Base-by-base conservation (phyloP, 2,329 filamentous ascomycete genomes). In the Penicillium sp. region DNA sequence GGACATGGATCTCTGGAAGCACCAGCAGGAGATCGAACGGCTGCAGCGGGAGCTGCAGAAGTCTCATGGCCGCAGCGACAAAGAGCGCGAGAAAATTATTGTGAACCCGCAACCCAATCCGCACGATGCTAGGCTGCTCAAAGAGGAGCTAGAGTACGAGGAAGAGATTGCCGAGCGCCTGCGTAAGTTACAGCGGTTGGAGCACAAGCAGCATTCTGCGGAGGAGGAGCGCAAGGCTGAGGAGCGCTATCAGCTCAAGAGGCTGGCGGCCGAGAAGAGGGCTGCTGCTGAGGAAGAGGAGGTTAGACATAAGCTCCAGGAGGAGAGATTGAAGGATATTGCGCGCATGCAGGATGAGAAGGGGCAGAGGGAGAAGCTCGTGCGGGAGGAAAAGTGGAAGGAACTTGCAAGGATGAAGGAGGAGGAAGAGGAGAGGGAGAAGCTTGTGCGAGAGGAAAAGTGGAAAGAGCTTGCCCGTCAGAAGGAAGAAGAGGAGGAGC, bases 71-170 rank as follows among this genome's bases (percentile, higher is more conserved):
- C 49, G 49, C 29, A 16, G 25, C n/a, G 16, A 31, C 19, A 29
- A 40, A 5, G 43, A 48, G 41, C 43, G n/a, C 23, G 33, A 53
- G 33, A 21, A 49, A 19, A 21, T 34, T 11, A 21, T 48, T 10
- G 5, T 52, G 9, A 36, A 69, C 27, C 39, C 61, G 5, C 34
- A 27, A 11, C 63, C 60, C 4, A 67, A 72, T 33, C 55, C 63
- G 15, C 61, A 65, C 15, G 67, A 72, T 11, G 55, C 62, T 33
- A 70, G 70, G 25, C 55, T 70, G 43, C 60, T 70, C 23, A 70
- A 64, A 38, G 64, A 78, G 49, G 74, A 78, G 53, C 78, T 81
- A 13, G 75, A 79, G 58, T 63, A 77, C 70, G 63, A 79, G 73
- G 69, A 74, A 19, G 74, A 75, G 59, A 70, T 73, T 45, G 70